Evolutionary conservation across 2,329 filamentous ascomycete species (phyloP), one percentile per base, ranked within the genome.

Genomic region (Septoria petroselini): DNA sequence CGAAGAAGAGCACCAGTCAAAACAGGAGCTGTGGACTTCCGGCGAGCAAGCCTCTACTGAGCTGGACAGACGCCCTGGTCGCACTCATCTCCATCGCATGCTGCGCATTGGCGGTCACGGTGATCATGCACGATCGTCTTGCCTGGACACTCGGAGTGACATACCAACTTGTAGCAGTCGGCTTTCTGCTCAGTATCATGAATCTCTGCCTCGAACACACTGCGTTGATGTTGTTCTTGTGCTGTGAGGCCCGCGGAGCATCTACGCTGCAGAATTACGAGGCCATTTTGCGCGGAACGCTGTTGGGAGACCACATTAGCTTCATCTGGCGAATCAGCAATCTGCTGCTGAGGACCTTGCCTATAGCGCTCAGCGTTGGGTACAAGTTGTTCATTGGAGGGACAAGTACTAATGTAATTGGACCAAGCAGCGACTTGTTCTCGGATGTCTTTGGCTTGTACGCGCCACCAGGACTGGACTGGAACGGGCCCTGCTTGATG

Each of bases 161-260:
- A 11, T 17, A 35, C 8, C 41, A 45, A 19, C 15, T 45, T 18
- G 18, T 37, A 12, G 41, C 31, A 12, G 30, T 45, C 3, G 41
- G 41, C 6, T 19, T 45, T 9, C 17, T 45, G 3, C 12, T 45
- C n/a, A 23, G 41, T 14, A 37, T 45, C 15, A 45, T 45, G 41
- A 45, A 23, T 23, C 19, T 45, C 29, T 45, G 41, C 18, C 19
- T 45, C 23, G 18, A 25, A 11, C 23, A 19, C 18, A 37, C 31
- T 1, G 29, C 21, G 2, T 18, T 30, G 9, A 19, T 31, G 2
- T 14, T 45, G 3, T 35, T 45, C 5, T 30, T 45, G 1, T n/a
- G 30, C 6, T 37, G 29, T 30, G 41, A 45, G 12, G 31, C 21
- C 17, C 15, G 15, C 7, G 41, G 41, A 14, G 15, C 19, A 6